Conservation (phyloP, 2,329 filamentous ascomycete species). For the Microdochium nivale region DNA sequence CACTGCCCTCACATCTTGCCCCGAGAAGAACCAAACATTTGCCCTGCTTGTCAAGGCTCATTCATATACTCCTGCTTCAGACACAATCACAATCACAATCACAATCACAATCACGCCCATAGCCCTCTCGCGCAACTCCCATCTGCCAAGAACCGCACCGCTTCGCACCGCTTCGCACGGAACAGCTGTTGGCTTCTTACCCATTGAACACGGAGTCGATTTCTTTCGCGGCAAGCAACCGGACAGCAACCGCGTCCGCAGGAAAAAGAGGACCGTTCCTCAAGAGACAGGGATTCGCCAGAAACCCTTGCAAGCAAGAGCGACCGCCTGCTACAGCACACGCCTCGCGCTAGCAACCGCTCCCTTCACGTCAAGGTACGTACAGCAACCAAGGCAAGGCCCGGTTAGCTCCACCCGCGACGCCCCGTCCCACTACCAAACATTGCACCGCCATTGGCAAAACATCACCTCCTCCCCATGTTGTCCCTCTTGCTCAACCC, state of each 20-base stretch:
- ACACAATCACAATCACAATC: not conserved
- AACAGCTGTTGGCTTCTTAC: not conserved
- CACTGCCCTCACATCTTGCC: not conserved
- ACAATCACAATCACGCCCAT: not conserved
- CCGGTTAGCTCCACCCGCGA: not conserved
- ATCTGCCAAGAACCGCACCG: not conserved
- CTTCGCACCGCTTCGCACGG: not conserved
- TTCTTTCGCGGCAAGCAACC: not conserved
- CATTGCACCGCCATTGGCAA: conserved; percentile 3
- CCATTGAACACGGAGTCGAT: no score
- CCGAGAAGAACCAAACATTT: no score
- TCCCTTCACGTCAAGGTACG: conserved; percentile 1
- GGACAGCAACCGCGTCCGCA: not conserved
- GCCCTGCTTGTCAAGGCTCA: no score
- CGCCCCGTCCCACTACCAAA: conserved; percentile 4
- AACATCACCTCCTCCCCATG: conserved; percentile 1
- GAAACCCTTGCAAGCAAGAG: not conserved
- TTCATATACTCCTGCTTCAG: no score
- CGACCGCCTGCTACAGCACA: not conserved
- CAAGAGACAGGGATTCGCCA: not conserved
- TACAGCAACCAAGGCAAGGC: not conserved
- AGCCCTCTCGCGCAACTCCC: not conserved
- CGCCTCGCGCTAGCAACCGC: not conserved
- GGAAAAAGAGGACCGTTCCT: not conserved
- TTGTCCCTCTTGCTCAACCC: not conserved